Evolutionary conservation across 352 stramenopile species (phyloP).

Genomic region (Aphanomyces stellatus): DNA sequence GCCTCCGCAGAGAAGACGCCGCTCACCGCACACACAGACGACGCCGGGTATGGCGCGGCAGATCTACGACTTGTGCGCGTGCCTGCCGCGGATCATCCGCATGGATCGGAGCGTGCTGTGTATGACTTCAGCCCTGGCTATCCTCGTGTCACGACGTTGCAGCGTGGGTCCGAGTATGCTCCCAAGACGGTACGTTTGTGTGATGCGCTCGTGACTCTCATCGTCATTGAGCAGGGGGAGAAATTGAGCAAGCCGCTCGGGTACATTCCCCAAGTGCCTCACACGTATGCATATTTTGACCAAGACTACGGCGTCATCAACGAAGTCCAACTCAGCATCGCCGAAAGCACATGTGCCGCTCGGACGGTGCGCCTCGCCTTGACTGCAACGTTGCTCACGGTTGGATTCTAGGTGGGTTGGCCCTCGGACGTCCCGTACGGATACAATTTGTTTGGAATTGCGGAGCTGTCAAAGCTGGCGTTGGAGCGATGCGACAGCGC

Average conservation of each 20-base stretch:
- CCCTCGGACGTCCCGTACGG: slow-evolving; percentile 17
- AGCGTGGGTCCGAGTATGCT: slow-evolving; percentile 63
- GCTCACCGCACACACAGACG: slow-evolving; percentile 85
- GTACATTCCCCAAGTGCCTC: slow-evolving; percentile 40
- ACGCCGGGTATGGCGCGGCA: slow-evolving; percentile 59
- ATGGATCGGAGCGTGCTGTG: slow-evolving; percentile 35
- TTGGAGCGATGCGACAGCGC: slow-evolving; percentile 40
- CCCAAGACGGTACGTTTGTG: slow-evolving; percentile 19
- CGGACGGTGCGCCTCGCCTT: slow-evolving; percentile 33
- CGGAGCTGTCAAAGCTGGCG: slow-evolving; percentile 38
- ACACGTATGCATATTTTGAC: slow-evolving; percentile 64
- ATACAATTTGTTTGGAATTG: slow-evolving; percentile 38
- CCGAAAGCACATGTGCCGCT: slow-evolving; percentile 53
- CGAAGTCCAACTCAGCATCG: slow-evolving; percentile 54
- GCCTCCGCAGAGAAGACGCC: slow-evolving; percentile 75
- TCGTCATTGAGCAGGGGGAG: background rate
- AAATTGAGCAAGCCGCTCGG: slow-evolving; percentile 25
- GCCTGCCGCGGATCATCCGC: slow-evolving; percentile 58
- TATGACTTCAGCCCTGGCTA: slow-evolving; percentile 56
- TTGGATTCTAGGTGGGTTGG: slow-evolving; percentile 28
- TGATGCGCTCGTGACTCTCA: background rate
- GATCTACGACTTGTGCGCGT: slow-evolving; percentile 89
- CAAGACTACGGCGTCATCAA: slow-evolving; percentile 66
- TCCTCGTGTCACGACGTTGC: slow-evolving; percentile 53
- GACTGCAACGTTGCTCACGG: slow-evolving; percentile 40